phyloP scores from a whole-genome alignment of 768 basidiomycete species.

The Phylloporus rhodoxanthus region DNA sequence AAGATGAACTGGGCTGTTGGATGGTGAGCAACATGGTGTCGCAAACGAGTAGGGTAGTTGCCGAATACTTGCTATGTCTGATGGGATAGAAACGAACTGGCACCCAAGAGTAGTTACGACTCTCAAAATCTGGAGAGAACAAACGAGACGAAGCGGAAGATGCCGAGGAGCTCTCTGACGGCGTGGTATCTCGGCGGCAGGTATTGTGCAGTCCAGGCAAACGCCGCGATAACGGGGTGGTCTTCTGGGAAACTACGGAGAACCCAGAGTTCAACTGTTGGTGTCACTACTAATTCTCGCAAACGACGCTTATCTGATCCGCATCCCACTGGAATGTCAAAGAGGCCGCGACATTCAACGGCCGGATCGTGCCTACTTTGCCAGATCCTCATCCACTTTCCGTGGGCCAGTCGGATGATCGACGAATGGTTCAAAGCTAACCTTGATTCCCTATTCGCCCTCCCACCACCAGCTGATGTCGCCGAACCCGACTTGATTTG shows the following conservation, averaged over 20 bases:
- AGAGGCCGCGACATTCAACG: not conserved
- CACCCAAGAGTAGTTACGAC: not conserved
- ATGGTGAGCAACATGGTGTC: too few species aligned
- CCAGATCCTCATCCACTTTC: too few species aligned
- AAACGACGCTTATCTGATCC: not conserved
- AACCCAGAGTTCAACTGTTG: not conserved
- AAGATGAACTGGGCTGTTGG: too few species aligned
- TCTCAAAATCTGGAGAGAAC: slow-evolving; percentile 1
- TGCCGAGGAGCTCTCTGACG: slow-evolving; percentile 6
- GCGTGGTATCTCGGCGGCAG: not conserved
- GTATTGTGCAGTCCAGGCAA: not conserved
- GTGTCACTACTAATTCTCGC: too few species aligned
- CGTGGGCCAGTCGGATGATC: too few species aligned
- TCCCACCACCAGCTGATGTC: too few species aligned
- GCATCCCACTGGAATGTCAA: not conserved
- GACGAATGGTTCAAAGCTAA: too few species aligned
- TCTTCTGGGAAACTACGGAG: slow-evolving; percentile 4
- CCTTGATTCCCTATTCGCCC: too few species aligned
- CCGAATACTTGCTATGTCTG: not conserved
- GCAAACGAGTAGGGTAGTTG: not conserved
- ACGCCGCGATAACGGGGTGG: slow-evolving; percentile 5
- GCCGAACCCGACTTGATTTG: too few species aligned
- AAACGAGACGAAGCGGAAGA: slow-evolving; percentile 2
- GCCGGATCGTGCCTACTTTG: too few species aligned
- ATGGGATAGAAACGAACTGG: not conserved